A percentile compares a stretch with the other conserved stretches of the same genome.
These are phyloP conservation scores for Thamnidium elegans DNA, from an alignment of 192 early-diverging fungal genomes.

Conservation along the genomic window DNA sequence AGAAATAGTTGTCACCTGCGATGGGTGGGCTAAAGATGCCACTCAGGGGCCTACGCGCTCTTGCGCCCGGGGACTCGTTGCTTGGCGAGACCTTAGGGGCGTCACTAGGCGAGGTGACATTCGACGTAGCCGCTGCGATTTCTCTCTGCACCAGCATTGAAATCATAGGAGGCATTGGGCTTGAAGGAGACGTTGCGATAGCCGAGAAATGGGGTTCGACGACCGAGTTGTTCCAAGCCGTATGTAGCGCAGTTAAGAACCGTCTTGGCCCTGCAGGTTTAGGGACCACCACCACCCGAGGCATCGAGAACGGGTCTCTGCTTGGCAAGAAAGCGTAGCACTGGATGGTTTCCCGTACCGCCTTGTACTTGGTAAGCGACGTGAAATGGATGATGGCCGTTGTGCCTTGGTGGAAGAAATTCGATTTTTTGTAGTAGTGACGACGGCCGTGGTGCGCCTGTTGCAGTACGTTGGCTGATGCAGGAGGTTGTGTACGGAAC, in stretches of 20 bases:
- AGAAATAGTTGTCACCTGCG: background rate
- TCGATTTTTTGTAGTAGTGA: conserved; percentile 15
- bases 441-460: conserved; percentile 10
- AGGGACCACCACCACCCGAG: conserved; percentile 56
- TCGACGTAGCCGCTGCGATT: background rate
- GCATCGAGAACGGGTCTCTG: conserved; percentile 27
- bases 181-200: conserved; percentile 54
- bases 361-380: conserved; percentile 50
- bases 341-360: conserved; percentile 47
- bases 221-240: conserved; percentile 49
- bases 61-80: background rate
- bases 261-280: conserved; percentile 62
- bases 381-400: conserved; percentile 59
- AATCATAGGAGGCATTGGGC: conserved; percentile 1
- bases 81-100: background rate
- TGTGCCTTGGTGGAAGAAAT: conserved; percentile 35
- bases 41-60: background rate
- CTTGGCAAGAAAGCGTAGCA: conserved; percentile 20
- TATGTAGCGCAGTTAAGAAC: conserved; percentile 56
- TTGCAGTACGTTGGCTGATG: conserved; percentile 14
- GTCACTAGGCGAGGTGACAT: too few species aligned
- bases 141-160: background rate
- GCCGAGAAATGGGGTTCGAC: conserved; percentile 52
- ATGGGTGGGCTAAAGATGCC: conserved; percentile 12
- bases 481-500: conserved; percentile 29